These are phyloP conservation scores for Bertia moriformis DNA, from an alignment of 2,329 filamentous ascomycete species.

Conservation along the genomic window DNA sequence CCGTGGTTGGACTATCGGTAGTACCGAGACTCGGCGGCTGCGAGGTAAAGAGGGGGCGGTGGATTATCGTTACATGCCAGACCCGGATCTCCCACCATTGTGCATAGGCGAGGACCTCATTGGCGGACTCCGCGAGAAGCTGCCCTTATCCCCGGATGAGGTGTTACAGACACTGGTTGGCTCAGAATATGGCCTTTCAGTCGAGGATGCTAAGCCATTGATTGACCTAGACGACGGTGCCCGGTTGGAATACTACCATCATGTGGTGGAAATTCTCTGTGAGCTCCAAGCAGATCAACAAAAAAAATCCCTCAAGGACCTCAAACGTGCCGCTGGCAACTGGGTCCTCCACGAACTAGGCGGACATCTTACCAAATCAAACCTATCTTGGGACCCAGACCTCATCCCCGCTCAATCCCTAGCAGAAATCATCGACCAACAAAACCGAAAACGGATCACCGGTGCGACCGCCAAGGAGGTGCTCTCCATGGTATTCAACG, in stretches of 20 bases:
- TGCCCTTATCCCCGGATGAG: slow-evolving; percentile 61
- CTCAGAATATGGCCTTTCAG: slow-evolving; percentile 48
- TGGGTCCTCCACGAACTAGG: slow-evolving; percentile 1
- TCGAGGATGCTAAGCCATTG: slow-evolving; percentile 73
- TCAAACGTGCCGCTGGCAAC: not conserved
- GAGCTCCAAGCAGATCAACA: not conserved
- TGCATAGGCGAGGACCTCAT: slow-evolving; percentile 61
- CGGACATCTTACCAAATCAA: not conserved
- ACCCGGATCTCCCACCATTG: slow-evolving; percentile 75
- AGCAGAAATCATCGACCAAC: slow-evolving; percentile 25
- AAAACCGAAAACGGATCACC: slow-evolving; percentile 27
- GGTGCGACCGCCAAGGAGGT: slow-evolving; percentile 45
- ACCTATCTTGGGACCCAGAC: not conserved
- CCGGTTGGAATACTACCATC: slow-evolving; percentile 69
- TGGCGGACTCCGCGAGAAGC: slow-evolving; percentile 38
- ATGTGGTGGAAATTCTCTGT: slow-evolving; percentile 36
- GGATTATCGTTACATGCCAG: slow-evolving; percentile 97
- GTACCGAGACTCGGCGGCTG: slow-evolving; percentile 65
- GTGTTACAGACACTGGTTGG: slow-evolving; percentile 46
- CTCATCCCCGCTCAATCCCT: slow-evolving; percentile 12
- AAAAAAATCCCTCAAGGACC: not conserved
- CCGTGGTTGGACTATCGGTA: slow-evolving; percentile 78
- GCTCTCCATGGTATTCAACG: slow-evolving; percentile 36
- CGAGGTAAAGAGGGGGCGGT: slow-evolving; percentile 93
- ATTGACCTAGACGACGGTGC: slow-evolving; percentile 64